Evolutionary conservation across 2,329 filamentous ascomycete genomes (phyloP).

Genomic region (Trichoderma sp.): DNA sequence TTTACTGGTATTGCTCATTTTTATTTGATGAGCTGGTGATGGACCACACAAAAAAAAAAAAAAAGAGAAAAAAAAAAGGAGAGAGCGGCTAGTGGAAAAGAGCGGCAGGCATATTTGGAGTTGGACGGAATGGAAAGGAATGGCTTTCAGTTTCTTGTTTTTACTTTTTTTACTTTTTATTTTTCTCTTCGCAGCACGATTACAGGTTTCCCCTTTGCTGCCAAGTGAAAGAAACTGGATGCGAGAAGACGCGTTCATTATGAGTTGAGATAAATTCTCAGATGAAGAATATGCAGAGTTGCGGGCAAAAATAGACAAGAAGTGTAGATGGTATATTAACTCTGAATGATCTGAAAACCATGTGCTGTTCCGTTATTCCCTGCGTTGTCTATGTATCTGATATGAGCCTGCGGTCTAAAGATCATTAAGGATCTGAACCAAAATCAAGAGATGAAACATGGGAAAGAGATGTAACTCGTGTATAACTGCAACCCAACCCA

Average conservation of each 20-base stretch:
- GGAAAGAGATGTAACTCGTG: not conserved
- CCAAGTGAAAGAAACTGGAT: not conserved
- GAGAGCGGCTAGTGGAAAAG: not conserved
- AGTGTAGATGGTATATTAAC: not conserved
- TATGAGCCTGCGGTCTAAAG: not conserved
- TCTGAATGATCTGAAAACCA: not conserved
- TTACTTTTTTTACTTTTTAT: no score
- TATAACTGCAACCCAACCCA: not conserved
- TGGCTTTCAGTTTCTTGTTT: not conserved
- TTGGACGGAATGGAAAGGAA: conserved; percentile 10
- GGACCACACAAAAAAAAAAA: no score
- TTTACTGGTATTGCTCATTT: not conserved
- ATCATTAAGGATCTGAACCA: not conserved
- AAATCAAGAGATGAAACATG: not conserved
- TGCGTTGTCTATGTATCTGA: conserved; percentile 1
- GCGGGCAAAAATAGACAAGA: conserved; percentile 1
- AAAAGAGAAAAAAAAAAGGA: not conserved
- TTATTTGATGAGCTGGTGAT: not conserved
- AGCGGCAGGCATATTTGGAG: conserved; percentile 13
- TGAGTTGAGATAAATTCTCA: not conserved
- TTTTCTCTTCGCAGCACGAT: not conserved
- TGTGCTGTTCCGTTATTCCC: not conserved
- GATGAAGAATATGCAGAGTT: not conserved
- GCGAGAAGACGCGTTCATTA: not conserved
- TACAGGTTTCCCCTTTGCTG: not conserved